phyloP scores from a whole-genome alignment of 2,329 filamentous ascomycete species.

The Penicillium brevicompactum region DNA sequence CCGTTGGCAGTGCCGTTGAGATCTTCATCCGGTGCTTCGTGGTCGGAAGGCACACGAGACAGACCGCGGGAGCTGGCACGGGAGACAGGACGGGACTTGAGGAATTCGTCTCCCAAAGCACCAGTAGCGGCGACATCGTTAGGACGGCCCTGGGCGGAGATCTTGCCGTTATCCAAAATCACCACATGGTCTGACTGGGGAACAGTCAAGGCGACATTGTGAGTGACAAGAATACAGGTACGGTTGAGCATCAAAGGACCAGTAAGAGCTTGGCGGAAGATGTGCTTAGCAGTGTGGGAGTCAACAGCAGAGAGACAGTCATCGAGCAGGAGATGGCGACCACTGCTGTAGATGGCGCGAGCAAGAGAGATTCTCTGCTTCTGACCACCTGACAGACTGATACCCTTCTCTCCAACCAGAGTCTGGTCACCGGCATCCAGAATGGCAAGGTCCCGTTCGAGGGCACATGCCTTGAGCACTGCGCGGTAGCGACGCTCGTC shows the following conservation, averaged over 20 bases:
- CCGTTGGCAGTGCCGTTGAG: conserved; percentile 50
- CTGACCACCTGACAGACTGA: conserved; percentile 93
- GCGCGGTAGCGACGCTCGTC: conserved; percentile 82
- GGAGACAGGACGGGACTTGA: conserved; percentile 73
- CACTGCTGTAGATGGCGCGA: conserved; percentile 95
- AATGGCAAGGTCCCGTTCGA: conserved; percentile 89
- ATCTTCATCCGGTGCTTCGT: conserved; percentile 56
- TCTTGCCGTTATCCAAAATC: conserved; percentile 81
- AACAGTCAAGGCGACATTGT: conserved; percentile 87
- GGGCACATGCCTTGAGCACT: conserved; percentile 85
- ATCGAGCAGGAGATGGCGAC: conserved; percentile 85
- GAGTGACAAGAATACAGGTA: conserved; percentile 93
- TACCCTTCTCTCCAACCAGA: conserved; percentile 93
- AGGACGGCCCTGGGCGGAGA: conserved; percentile 74
- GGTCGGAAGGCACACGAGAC: conserved; percentile 75
- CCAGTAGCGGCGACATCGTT: conserved; percentile 82
- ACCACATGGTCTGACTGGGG: conserved; percentile 80
- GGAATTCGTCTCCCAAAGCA: conserved; percentile 81
- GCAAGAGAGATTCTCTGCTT: conserved; percentile 97
- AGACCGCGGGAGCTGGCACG: conserved; percentile 70
- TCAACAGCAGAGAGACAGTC: conserved; percentile 97
- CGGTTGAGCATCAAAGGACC: conserved; percentile 85
- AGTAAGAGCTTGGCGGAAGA: conserved; percentile 89
- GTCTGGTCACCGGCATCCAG: conserved; percentile 92
- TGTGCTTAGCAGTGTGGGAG: conserved; percentile 96